phyloP scores from a whole-genome alignment of 176 grass and related monocot genomes.

The Metroxylon sagu region DNA sequence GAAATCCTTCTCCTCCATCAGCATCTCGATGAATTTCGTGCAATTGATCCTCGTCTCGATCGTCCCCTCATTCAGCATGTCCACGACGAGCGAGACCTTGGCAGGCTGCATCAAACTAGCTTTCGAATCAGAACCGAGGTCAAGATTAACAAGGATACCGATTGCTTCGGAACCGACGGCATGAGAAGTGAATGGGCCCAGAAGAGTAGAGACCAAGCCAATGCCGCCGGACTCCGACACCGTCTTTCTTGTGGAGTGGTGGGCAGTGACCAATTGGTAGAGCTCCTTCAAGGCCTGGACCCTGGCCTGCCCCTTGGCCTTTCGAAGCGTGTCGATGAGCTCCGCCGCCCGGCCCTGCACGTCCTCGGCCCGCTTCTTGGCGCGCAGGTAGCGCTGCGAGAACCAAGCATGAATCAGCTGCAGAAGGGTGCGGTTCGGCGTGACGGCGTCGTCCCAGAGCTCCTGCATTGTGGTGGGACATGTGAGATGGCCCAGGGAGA shows the following conservation, averaged over 20 bases:
- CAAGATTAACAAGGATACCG: slow-evolving; percentile 57
- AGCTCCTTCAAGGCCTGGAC: slow-evolving; percentile 65
- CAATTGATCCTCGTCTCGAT: slow-evolving; percentile 88
- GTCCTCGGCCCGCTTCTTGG: slow-evolving; percentile 90
- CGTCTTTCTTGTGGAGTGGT: slow-evolving; percentile 68
- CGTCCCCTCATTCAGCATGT: slow-evolving; percentile 88
- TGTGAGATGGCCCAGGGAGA: slow-evolving; percentile 75
- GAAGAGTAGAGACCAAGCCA: slow-evolving; percentile 46
- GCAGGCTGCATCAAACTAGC: slow-evolving; percentile 75
- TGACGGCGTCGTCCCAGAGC: slow-evolving; percentile 80
- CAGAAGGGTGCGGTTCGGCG: slow-evolving; percentile 79
- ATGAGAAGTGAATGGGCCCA: slow-evolving; percentile 84
- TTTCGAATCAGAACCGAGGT: slow-evolving; percentile 53
- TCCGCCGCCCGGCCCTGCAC: slow-evolving; percentile 77
- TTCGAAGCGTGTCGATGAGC: slow-evolving; percentile 53
- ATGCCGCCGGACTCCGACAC: slow-evolving; percentile 49
- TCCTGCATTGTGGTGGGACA: slow-evolving; percentile 99
- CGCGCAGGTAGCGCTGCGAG: slow-evolving; percentile 61
- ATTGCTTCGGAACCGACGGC: slow-evolving; percentile 80
- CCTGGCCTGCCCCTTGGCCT: slow-evolving; percentile 76
- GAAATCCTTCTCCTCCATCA: slow-evolving; percentile 85
- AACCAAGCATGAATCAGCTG: slow-evolving; percentile 97
- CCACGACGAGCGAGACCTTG: slow-evolving; percentile 77
- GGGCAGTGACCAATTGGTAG: slow-evolving; percentile 30
- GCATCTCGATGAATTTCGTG: slow-evolving; percentile 53